Conservation (phyloP, 2,329 filamentous ascomycete species). For the Alternaria rosae region DNA sequence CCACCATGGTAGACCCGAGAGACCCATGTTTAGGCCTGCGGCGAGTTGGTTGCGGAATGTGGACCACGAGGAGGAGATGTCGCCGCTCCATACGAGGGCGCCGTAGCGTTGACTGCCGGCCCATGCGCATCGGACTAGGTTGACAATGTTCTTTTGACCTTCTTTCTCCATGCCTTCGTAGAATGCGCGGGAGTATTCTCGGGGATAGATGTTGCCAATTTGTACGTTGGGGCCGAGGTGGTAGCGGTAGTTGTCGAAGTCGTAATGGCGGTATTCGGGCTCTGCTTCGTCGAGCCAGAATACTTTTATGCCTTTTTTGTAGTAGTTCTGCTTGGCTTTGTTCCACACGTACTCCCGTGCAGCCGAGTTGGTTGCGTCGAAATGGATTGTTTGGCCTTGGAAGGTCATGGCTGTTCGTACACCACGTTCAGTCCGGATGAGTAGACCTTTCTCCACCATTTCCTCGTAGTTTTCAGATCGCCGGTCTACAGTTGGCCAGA, state of each 20-base stretch:
- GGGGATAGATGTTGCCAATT: constrained; percentile 67
- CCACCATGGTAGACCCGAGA: constrained; percentile 72
- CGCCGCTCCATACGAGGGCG: constrained; percentile 71
- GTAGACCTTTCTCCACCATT: constrained; percentile 67
- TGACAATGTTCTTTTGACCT: constrained; percentile 66
- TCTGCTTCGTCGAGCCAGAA: constrained; percentile 77
- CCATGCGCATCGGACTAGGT: constrained; percentile 66
- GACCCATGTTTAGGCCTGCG: constrained; percentile 71
- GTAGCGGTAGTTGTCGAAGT: constrained; percentile 73
- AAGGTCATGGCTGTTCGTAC: constrained; percentile 66
- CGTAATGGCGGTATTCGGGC: constrained; percentile 69
- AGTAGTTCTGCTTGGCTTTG: constrained; percentile 67
- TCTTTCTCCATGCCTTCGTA: constrained; percentile 64
- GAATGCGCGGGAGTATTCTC: constrained; percentile 65
- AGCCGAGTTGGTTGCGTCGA: constrained; percentile 69
- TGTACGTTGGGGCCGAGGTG: constrained; percentile 61
- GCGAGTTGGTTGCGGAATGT: constrained; percentile 67
- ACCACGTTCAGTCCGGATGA: constrained; percentile 69
- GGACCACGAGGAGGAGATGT: constrained; percentile 70
- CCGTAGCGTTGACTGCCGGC: constrained; percentile 69
- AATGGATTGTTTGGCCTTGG: constrained; percentile 66
- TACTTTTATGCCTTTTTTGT: constrained; percentile 65
- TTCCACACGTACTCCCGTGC: constrained; percentile 67
- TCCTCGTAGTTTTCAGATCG: constrained; percentile 66
- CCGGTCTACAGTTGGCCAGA: constrained; percentile 72